phyloP scores from a whole-genome alignment of 2,329 filamentous ascomycete genomes.

The Tolypocladium nubicola region DNA sequence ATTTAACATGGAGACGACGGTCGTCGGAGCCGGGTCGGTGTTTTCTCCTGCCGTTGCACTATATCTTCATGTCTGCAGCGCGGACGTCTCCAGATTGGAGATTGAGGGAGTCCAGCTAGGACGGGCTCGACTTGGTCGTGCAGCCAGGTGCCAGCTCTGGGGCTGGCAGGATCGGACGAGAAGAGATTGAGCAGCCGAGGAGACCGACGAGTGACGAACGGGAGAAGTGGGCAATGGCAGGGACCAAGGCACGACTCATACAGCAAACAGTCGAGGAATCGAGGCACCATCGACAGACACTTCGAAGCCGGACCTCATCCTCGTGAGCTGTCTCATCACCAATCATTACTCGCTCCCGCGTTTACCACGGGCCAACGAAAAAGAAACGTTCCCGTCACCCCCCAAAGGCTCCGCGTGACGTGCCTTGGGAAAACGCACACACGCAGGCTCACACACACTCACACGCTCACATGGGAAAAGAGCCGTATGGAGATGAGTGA shows the following conservation, averaged over 20 bases:
- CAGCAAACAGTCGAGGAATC: neutral
- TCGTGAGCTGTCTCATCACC: constrained; percentile 1
- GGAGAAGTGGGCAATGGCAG: neutral
- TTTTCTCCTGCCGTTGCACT: neutral
- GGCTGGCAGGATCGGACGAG: neutral
- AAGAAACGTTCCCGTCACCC: constrained; percentile 1
- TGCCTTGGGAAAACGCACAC: neutral
- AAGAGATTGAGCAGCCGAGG: neutral
- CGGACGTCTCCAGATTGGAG: neutral
- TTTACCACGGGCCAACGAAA: constrained; percentile 2
- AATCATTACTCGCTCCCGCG: neutral
- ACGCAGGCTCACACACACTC: neutral
- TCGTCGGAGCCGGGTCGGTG: neutral
- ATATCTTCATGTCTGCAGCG: neutral
- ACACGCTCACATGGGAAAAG: neutral
- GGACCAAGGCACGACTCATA: neutral
- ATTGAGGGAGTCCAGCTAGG: neutral
- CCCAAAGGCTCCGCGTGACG: constrained; percentile 1
- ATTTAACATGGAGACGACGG: constrained; percentile 1
- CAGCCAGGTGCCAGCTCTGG: neutral
- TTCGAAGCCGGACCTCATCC: neutral
- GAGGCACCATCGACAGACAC: neutral
- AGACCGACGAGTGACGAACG: neutral
- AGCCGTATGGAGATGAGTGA: neutral
- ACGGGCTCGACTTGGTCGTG: neutral